Conservation (phyloP, 2,329 filamentous ascomycete genomes). For the Colletotrichum sp. region DNA sequence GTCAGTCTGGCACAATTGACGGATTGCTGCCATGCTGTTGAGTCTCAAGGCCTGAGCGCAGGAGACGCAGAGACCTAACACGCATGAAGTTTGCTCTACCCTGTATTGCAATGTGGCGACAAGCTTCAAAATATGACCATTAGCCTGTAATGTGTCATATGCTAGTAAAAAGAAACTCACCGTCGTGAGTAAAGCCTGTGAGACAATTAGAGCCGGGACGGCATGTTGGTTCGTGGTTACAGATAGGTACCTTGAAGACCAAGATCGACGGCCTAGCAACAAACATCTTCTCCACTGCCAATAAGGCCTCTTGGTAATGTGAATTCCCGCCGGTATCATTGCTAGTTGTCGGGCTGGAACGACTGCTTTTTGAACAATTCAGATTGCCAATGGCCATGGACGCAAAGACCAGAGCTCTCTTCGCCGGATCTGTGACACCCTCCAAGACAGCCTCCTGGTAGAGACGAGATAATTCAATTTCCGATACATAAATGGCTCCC, state of each 20-base stretch:
- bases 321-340: neutral
- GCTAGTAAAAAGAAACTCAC: neutral
- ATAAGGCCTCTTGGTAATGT: neutral
- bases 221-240: neutral
- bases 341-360: neutral
- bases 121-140: neutral
- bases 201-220: neutral
- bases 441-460: neutral
- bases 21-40: neutral
- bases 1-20: neutral
- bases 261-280: neutral
- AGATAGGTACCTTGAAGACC: neutral
- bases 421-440: neutral
- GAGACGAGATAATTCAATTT: neutral
- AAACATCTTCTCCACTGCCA: neutral
- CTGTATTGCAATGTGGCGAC: neutral
- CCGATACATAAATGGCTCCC: neutral
- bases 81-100: neutral
- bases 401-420: neutral
- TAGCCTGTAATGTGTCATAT: neutral
- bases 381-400: neutral
- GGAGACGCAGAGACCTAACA: neutral
- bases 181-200: neutral
- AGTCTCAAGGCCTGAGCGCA: neutral
- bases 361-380: neutral